Evolutionary conservation across 2,329 filamentous ascomycete species (phyloP), one percentile per base, ranked within the genome.

Genomic region (Trichoderma atrobrunneum): DNA sequence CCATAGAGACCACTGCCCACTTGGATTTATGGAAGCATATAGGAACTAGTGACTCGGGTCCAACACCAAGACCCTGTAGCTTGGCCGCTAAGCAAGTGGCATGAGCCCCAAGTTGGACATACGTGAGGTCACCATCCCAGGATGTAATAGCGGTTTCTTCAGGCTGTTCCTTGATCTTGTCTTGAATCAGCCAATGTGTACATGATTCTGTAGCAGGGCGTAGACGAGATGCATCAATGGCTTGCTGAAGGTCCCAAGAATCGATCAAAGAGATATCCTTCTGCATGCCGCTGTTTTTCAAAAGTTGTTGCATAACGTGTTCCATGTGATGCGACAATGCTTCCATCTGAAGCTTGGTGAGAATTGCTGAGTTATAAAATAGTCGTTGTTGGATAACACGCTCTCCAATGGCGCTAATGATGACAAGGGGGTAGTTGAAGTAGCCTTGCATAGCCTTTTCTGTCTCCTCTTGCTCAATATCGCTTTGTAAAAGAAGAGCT

Each of bases 21-120:
- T 54, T 59, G 3, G 74, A 75, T 39, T 75, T 75, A 8, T 66
- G 26, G 26, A 75, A 75, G 26, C 73, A 73, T 3, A 75, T 26
- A 4, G 72, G 74, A 7, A 75, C 56, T 5, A 73, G 28, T 3
- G 43, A 65, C 24, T 72, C 63, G 1, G 72, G 61, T 12, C 57
- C 61, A 61, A 63, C 61, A 4, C 51, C 71, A 5, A 69, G 56
- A 12, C 51, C 28, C n/a, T 63, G 57, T 8, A 75, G 16, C 10
- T 70, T 60, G 3, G 18, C 30, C 16, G 70, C 70, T 14, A 72
- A 39, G 5, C 64, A 21, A 18, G 36, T 21, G 16, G 36, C 54
- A 24, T 60, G 26, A 7, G 2, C 7, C 8, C 48, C 70, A 7
- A 72, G 28, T 24, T 72, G 63, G 1, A 12, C 26, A 30, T 72